Base-by-base conservation (phyloP, 495 filamentous ascomycete genomes). In the Lasiosphaeris hirsuta region DNA sequence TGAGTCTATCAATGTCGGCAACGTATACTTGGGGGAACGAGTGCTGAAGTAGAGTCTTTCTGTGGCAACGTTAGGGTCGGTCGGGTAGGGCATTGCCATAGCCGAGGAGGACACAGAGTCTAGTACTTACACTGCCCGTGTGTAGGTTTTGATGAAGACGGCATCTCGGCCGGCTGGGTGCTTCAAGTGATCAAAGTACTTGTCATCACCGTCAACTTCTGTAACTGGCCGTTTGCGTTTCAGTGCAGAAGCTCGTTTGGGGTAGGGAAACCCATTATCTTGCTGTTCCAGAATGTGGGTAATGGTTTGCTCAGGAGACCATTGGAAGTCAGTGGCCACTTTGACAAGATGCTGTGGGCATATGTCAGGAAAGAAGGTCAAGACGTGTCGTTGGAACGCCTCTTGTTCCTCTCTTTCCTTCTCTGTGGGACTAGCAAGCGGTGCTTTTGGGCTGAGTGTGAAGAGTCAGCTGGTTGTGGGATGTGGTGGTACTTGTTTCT, bases 311-410 rank as follows among this genome's bases (percentile, higher is more conserved):
- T 68, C 62, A 3, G 53, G 9, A 30, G 69, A 36, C 36, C 68
- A 59, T 0, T 17, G 17, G 44, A 65, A 42, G 15, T 61, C 44
- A 3, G 35, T 5, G 1, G 40, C 53, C n/a, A 67, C 17, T 7
- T 54, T 19, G 6, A 50, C 19, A 1, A 75, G 51, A 42, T 72
- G 69, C 0, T 72, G 52, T 0, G 34, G 68, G 46, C 72, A 76
- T 7, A 78, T 72, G 40, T 77, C 68, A 0, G 76, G 74, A 49
- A 78, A 75, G 7, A 69, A 54, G 7, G 38, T 37, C 36, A 63
- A 53, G n/a, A 73, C 61, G 13, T 37, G 52, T 19, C 65, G 56
- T 38, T 63, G 62, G 58, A 63, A 72, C 3, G 46, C 43, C 8
- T 42, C 7, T 13, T 7, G 2, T 9, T 15, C 1, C 0, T 23